Base-by-base conservation (phyloP, 371 early-diverging fungal genomes). In the Mucor ambiguus region DNA sequence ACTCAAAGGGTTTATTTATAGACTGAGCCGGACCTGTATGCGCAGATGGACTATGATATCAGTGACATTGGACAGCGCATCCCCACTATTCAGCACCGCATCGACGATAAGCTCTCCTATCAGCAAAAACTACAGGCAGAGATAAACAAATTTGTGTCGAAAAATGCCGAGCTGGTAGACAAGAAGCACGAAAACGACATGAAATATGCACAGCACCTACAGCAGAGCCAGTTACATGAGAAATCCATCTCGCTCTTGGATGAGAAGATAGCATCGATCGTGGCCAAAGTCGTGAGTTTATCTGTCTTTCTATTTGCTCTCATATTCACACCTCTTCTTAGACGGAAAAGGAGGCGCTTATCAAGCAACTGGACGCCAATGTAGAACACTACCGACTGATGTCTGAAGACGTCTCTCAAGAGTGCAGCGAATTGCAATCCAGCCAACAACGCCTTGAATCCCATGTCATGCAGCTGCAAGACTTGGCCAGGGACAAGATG, bases 1-100 rank as follows among this genome's bases (percentile, higher is more conserved):
- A 60, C 7, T 16, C 10, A 44, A 16, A 9, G 12, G 9, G 22
- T 22, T 33, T 44, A 43, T 22, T 32, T 61, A 18, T 62, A 52
- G 62, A 48, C 54, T n/a, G 52, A 62, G 20, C 54, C 26, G 26
- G 49, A 35, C n/a, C 48, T 62, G 4, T 52, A 35, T 38, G 37
- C 49, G 11, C 62, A 52, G 35, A 52, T 62, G 41, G 60, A 62
- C 20, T 49, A 37, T n/a, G 49, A 48, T 28, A 38, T 52, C 22
- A 22, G 49, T 16, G 49, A 18, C 11, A 49, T 24, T 37, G 54
- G 37, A 26, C 26, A 37, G 6, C 54, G 52, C 16, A 37, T 24
- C 7, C 22, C 35, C 5, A 18, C 10, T 24, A 52, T 52, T 7
- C 16, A 33, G 14, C 22, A 6, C 2, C 24, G 12, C 8, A 60